These are phyloP conservation scores for Dichotomocladium elegans DNA, from an alignment of 371 early-diverging fungal genomes.

Conservation along the genomic window DNA sequence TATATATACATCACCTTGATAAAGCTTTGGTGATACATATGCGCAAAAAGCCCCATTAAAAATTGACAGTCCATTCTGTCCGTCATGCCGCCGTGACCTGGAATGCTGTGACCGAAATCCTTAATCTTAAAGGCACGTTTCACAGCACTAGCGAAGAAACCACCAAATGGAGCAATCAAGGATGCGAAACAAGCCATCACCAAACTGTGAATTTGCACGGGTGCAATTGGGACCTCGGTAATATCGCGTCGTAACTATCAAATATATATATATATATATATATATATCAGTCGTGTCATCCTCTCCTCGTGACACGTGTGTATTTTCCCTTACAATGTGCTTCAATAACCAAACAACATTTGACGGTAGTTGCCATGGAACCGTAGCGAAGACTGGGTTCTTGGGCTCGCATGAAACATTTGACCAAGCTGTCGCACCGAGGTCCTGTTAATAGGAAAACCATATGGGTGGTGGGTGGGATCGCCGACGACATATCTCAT, in stretches of 20 bases:
- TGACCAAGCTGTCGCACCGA: slow-evolving; percentile 46
- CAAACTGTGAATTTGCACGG: slow-evolving; percentile 89
- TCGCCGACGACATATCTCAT: too few species aligned
- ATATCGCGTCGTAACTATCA: slow-evolving; percentile 25
- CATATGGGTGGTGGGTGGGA: too few species aligned
- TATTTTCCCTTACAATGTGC: slow-evolving; percentile 16
- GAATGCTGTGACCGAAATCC: slow-evolving; percentile 98
- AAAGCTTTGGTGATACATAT: slow-evolving; percentile 90
- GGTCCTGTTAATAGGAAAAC: slow-evolving; percentile 34
- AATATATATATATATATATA: slow-evolving; percentile 5
- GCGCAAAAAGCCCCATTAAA: slow-evolving; percentile 94
- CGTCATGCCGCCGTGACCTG: slow-evolving; percentile 98
- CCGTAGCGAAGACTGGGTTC: slow-evolving; percentile 44
- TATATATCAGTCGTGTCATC: slow-evolving; percentile 4
- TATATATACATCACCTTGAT: slow-evolving; percentile 54
- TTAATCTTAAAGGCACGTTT: slow-evolving; percentile 99
- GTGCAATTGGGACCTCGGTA: slow-evolving; percentile 57
- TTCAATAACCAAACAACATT: slow-evolving; percentile 21
- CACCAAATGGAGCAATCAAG: slow-evolving; percentile 98
- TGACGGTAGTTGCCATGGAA: slow-evolving; percentile 36
- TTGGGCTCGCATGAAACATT: slow-evolving; percentile 41
- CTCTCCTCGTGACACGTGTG: neutral
- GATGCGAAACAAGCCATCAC: slow-evolving; percentile 94
- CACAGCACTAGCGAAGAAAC: slow-evolving; percentile 98
- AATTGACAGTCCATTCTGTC: slow-evolving; percentile 99